phyloP scores from a whole-genome alignment of 2,329 filamentous ascomycete genomes.

The Fusarium fracticaudum region DNA sequence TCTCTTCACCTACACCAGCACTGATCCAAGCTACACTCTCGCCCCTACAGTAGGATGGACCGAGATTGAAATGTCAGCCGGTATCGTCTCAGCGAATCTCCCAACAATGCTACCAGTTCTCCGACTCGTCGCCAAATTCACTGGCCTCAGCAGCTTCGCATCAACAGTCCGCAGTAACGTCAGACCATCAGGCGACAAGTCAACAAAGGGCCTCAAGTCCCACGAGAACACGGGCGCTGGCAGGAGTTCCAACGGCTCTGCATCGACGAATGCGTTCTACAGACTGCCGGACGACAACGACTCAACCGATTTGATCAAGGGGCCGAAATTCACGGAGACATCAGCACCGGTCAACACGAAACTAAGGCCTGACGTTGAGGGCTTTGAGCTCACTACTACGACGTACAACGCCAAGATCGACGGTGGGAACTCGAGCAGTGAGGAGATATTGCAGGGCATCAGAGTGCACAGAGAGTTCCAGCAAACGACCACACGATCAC shows the following conservation, averaged over 20 bases:
- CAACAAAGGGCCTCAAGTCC: slow-evolving; percentile 27
- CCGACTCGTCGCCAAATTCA: slow-evolving; percentile 52
- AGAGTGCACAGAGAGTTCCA: slow-evolving; percentile 51
- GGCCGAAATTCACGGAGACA: background rate
- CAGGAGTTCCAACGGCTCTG: slow-evolving; percentile 16
- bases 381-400: slow-evolving; percentile 45
- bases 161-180: slow-evolving; percentile 24
- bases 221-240: background rate
- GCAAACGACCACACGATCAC: slow-evolving; percentile 36
- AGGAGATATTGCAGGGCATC: slow-evolving; percentile 53
- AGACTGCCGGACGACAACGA: slow-evolving; percentile 46
- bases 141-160: slow-evolving; percentile 43
- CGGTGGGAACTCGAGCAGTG: slow-evolving; percentile 44
- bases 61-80: slow-evolving; percentile 58
- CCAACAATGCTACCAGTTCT: slow-evolving; percentile 61
- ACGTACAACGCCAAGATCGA: slow-evolving; percentile 44
- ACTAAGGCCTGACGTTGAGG: slow-evolving; percentile 47
- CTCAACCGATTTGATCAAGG: slow-evolving; percentile 40
- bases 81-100: slow-evolving; percentile 63
- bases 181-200: slow-evolving; percentile 31
- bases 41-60: slow-evolving; percentile 59
- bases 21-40: slow-evolving; percentile 58
- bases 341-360: background rate
- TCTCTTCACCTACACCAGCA: slow-evolving; percentile 54
- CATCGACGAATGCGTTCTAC: slow-evolving; percentile 42